phyloP scores from a whole-genome alignment of 768 basidiomycete genomes.

The Pholiota microspora region DNA sequence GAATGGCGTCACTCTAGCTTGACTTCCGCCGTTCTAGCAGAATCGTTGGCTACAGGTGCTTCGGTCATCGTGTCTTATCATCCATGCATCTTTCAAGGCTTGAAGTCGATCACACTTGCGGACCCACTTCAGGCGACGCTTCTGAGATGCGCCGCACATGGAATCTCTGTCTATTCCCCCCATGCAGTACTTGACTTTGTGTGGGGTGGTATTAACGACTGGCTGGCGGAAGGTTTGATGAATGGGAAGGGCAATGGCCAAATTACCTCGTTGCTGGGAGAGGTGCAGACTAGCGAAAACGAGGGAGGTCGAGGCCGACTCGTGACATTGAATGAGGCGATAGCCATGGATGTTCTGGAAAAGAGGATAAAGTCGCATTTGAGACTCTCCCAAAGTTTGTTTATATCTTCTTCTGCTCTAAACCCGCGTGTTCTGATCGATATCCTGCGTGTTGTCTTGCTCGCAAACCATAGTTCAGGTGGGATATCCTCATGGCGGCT shows the following conservation, averaged over 20 bases:
- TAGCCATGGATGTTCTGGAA: constrained; percentile 60
- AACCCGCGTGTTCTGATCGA: constrained; percentile 18
- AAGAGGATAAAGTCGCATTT: constrained; percentile 70
- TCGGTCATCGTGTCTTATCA: constrained; percentile 82
- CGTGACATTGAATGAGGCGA: constrained; percentile 56
- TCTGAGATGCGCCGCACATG: constrained; percentile 74
- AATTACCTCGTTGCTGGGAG: constrained; percentile 35
- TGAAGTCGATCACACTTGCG: constrained; percentile 73
- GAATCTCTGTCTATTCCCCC: constrained; percentile 84
- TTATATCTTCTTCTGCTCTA: constrained; percentile 17
- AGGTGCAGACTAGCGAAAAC: constrained; percentile 29
- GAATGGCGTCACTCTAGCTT: constrained; percentile 45
- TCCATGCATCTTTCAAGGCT: constrained; percentile 76
- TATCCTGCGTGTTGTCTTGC: constrained; percentile 10
- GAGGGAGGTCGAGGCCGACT: constrained; percentile 70
- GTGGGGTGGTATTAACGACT: constrained; percentile 86
- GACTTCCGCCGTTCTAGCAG: constrained; percentile 66
- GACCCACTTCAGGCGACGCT: constrained; percentile 80
- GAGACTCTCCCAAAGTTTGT: constrained; percentile 33
- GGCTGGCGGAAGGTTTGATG: constrained; percentile 64
- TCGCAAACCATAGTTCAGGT: constrained; percentile 56
- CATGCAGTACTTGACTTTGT: constrained; percentile 89
- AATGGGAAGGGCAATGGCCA: constrained; percentile 33
- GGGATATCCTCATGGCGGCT: constrained; percentile 41
- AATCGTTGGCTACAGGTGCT: constrained; percentile 60